A percentile compares a stretch with the other conserved stretches of the same genome.
Conservation (phyloP, 2,329 filamentous ascomycete species). For the Sporothrix protearum region DNA sequence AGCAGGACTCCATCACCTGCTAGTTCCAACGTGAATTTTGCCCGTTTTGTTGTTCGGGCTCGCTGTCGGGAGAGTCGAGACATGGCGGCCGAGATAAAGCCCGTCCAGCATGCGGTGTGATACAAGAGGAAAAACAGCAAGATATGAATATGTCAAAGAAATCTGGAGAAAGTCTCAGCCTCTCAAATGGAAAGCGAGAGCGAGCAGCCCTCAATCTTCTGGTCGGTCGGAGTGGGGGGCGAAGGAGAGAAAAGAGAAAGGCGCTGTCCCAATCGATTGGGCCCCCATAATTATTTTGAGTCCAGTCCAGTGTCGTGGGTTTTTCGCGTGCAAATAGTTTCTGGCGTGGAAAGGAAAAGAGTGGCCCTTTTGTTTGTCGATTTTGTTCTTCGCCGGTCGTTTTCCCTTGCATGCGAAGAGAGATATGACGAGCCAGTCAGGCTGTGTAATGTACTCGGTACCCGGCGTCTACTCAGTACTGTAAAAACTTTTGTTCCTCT, state of each 20-base stretch:
- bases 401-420: conserved; percentile 9
- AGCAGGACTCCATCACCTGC: neutral
- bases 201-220: neutral
- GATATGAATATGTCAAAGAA: neutral
- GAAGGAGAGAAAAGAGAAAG: neutral
- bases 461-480: neutral
- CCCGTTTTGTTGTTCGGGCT: neutral
- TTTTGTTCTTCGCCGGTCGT: neutral
- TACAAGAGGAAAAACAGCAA: neutral
- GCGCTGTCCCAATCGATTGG: conserved; percentile 21
- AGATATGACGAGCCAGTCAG: conserved; percentile 7
- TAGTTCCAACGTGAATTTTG: neutral
- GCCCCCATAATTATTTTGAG: conserved; percentile 16
- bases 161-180: neutral
- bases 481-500: neutral
- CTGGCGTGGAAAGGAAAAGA: neutral
- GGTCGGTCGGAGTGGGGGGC: neutral
- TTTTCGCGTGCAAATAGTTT: neutral
- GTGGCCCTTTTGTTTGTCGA: neutral
- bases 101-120: neutral
- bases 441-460: too few species aligned
- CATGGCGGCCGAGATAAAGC: neutral
- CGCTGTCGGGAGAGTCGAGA: neutral
- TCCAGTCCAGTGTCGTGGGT: conserved; percentile 16
- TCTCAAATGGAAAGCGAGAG: neutral